Base-by-base conservation (phyloP, 352 stramenopile species). In the Peronospora tabacina region DNA sequence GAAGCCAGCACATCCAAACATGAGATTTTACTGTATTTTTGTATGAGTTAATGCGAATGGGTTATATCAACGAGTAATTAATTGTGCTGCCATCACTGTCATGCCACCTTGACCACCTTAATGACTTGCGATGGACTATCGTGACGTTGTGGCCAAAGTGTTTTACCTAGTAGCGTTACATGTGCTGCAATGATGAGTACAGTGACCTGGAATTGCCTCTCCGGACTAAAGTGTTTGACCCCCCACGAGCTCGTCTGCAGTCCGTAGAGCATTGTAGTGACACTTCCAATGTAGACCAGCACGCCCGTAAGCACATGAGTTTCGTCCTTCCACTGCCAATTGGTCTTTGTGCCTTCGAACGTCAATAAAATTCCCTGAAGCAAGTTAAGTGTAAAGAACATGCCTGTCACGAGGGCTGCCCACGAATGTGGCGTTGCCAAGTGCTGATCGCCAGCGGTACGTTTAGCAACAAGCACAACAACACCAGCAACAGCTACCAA, bases 321-420 rank as follows among this genome's bases (percentile, higher is more conserved):
- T 50, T 85, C 75, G 37, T 87, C 75, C 46, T 72, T 82, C 75
- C 75, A 87, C 50, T 85, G 72, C 75, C 75, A 87, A 33, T 85
- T 84, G 12, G 62, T 15, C 10, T 57, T 52, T 12, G 51, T 53
- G 26, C 63, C 70, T 55, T 85, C 73, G 39, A 74, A 81, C 40
- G 75, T 87, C 33, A 87, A 58, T 47, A 87, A 49, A 30, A 87
- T 42, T 1, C 75, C 75, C 52, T 85, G 73, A 29, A 85, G 64
- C 29, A 84, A 61, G 58, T 87, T 87, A 53, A 87, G 73, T 15
- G 55, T 19, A 41, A 85, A 79, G 48, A 87, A 72, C 39, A 72
- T 57, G 20, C 44, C 55, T 7, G 65, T 81, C n/a, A 74, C 56
- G 20, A 85, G 52, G 34, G 59, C 73, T 7, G 55, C 63, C 72